Evolutionary conservation across 768 basidiomycete genomes (phyloP).

Genomic region (Leccinum arenicola): DNA sequence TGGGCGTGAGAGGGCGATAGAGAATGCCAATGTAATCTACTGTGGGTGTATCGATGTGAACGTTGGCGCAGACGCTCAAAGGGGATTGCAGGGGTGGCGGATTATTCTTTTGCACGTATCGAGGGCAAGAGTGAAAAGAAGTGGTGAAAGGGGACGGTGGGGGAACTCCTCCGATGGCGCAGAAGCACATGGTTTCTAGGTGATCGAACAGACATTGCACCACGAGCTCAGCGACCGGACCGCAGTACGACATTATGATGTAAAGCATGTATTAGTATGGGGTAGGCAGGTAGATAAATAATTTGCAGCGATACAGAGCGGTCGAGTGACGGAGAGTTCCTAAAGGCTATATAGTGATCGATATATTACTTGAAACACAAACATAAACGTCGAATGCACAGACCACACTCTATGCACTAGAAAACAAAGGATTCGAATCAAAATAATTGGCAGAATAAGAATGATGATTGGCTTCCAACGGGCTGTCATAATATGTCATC

Average conservation of each 20-base stretch:
- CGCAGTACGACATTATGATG: slow-evolving; percentile 17
- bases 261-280: slow-evolving; percentile 14
- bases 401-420: background rate
- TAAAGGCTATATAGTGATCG: slow-evolving; percentile 16
- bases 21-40: background rate
- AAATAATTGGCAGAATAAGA: slow-evolving; percentile 20
- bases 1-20: background rate
- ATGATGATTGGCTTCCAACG: slow-evolving; percentile 19
- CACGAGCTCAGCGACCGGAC: slow-evolving; percentile 3
- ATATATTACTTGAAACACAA: slow-evolving; percentile 18
- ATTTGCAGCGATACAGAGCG: slow-evolving; percentile 25
- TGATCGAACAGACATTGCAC: background rate
- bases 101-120: background rate
- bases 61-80: background rate
- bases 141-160: background rate
- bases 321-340: slow-evolving; percentile 12
- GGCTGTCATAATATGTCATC: slow-evolving; percentile 28
- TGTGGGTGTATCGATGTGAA: background rate
- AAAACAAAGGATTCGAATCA: slow-evolving; percentile 16
- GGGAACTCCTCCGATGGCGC: background rate
- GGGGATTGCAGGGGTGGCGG: background rate
- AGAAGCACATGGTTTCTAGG: slow-evolving; percentile 3
- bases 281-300: slow-evolving; percentile 22
- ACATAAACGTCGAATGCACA: background rate
- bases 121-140: background rate